Conservation (phyloP, 495 filamentous ascomycete species). For the Aspergillus ostianus region DNA sequence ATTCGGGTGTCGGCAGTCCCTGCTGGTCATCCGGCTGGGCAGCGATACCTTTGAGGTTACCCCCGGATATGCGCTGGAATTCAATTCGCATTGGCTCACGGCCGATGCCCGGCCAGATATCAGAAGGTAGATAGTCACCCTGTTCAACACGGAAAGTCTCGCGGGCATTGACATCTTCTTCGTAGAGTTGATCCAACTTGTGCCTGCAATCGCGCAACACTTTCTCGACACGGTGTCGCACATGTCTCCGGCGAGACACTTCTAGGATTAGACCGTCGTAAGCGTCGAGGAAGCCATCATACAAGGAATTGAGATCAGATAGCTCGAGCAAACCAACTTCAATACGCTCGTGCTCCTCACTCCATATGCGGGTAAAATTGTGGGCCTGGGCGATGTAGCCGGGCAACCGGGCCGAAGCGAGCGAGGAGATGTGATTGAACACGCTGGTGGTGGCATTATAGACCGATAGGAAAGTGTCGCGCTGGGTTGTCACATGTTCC, state of each 20-base stretch:
- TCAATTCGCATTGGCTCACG: slow-evolving; percentile 58
- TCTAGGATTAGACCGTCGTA: slow-evolving; percentile 85
- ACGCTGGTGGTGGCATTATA: slow-evolving; percentile 55
- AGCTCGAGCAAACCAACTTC: slow-evolving; percentile 68
- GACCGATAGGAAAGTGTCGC: slow-evolving; percentile 46
- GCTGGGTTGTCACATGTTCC: slow-evolving; percentile 56
- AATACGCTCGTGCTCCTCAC: slow-evolving; percentile 68
- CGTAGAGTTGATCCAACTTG: slow-evolving; percentile 72
- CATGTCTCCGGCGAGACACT: slow-evolving; percentile 65
- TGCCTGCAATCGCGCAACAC: slow-evolving; percentile 72
- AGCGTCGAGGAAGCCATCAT: slow-evolving; percentile 77
- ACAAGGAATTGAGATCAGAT: slow-evolving; percentile 68
- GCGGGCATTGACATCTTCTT: slow-evolving; percentile 69
- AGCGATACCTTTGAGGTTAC: slow-evolving; percentile 28
- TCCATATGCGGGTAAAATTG: slow-evolving; percentile 73
- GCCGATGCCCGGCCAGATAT: slow-evolving; percentile 80
- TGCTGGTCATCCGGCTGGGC: slow-evolving; percentile 7
- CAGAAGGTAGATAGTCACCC: slow-evolving; percentile 81
- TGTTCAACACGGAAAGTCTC: slow-evolving; percentile 79
- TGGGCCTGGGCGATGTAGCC: slow-evolving; percentile 66
- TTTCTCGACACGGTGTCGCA: slow-evolving; percentile 69
- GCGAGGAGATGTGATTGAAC: slow-evolving; percentile 64
- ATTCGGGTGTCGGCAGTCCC: slow-evolving; percentile 7
- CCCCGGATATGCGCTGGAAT: slow-evolving; percentile 44
- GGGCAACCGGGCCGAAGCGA: slow-evolving; percentile 60